Evolutionary conservation across 2,329 filamentous ascomycete species (phyloP).

Genomic region (Calcarisporium arbuscula): DNA sequence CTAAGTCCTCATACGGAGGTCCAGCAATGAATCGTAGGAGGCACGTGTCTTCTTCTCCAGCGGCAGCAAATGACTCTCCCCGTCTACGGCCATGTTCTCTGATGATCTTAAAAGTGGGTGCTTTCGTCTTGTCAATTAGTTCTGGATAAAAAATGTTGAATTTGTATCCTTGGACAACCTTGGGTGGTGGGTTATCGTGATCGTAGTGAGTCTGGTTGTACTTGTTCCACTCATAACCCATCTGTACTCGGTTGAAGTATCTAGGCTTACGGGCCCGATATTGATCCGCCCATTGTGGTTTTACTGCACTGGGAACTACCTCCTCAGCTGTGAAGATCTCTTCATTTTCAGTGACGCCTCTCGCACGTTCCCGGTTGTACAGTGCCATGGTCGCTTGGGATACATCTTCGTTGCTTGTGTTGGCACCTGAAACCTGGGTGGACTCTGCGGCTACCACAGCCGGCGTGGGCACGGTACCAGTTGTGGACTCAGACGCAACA

Average conservation of each 20-base stretch:
- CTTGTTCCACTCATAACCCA: constrained; percentile 99
- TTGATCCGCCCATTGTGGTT: constrained; percentile 75
- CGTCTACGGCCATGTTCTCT: constrained; percentile 83
- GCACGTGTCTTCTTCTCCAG: constrained; percentile 95
- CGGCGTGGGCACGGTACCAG: constrained; percentile 1
- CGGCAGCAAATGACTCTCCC: constrained; percentile 87
- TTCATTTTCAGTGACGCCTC: constrained; percentile 87
- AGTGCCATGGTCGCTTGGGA: constrained; percentile 82
- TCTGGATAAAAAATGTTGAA: constrained; percentile 99
- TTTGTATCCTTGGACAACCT: constrained; percentile 97
- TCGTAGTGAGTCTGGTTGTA: constrained; percentile 99
- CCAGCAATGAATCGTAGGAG: constrained; percentile 93
- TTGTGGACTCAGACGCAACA: no score
- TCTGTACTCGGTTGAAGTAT: constrained; percentile 97
- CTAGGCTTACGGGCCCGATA: constrained; percentile 85
- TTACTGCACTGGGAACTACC: constrained; percentile 52
- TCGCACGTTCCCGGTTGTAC: constrained; percentile 87
- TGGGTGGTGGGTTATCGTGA: constrained; percentile 94
- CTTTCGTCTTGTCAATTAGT: constrained; percentile 88
- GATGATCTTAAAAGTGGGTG: constrained; percentile 93
- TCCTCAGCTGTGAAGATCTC: constrained; percentile 94
- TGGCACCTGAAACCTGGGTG: constrained; percentile 30
- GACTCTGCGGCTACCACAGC: not conserved
- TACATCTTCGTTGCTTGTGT: constrained; percentile 67
- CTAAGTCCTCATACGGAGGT: constrained; percentile 92